These are phyloP conservation scores for Exophiala sp. DNA, from an alignment of 2,329 filamentous ascomycete genomes.

Conservation along the genomic window DNA sequence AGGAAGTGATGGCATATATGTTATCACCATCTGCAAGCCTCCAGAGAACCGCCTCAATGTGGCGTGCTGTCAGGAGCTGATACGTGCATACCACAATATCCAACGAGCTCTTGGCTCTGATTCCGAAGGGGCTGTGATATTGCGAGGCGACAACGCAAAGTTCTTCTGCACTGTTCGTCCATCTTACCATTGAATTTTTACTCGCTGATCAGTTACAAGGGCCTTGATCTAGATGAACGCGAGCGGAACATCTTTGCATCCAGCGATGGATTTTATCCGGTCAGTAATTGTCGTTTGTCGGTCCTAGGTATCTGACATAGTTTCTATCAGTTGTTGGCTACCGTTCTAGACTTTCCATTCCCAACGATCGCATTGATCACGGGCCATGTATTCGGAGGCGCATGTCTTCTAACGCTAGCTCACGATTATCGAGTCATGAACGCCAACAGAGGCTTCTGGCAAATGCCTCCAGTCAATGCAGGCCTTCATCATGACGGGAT, in stretches of 20 bases:
- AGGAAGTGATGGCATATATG: neutral
- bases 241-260: conserved; percentile 53
- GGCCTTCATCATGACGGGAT: conserved; percentile 55
- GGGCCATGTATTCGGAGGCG: conserved; percentile 49
- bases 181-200: neutral
- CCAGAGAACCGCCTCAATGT: conserved; percentile 53
- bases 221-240: conserved; percentile 45
- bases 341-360: conserved; percentile 46
- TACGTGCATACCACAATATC: conserved; percentile 45
- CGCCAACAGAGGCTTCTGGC: conserved; percentile 43
- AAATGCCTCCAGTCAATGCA: conserved; percentile 52
- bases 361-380: conserved; percentile 47
- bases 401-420: conserved; percentile 43
- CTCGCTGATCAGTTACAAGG: conserved; percentile 16
- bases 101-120: conserved; percentile 40
- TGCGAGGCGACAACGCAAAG: conserved; percentile 43
- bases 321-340: conserved; percentile 7
- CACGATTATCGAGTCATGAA: conserved; percentile 50
- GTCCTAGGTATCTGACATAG: neutral
- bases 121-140: conserved; percentile 51
- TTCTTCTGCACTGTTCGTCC: conserved; percentile 29
- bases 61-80: conserved; percentile 51
- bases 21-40: conserved; percentile 53
- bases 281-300: conserved; percentile 36
- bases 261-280: conserved; percentile 54